A percentile compares a stretch with the other conserved stretches of the same genome.
Conservation (phyloP, 768 basidiomycete species). For the Albatrellus ellisii region DNA sequence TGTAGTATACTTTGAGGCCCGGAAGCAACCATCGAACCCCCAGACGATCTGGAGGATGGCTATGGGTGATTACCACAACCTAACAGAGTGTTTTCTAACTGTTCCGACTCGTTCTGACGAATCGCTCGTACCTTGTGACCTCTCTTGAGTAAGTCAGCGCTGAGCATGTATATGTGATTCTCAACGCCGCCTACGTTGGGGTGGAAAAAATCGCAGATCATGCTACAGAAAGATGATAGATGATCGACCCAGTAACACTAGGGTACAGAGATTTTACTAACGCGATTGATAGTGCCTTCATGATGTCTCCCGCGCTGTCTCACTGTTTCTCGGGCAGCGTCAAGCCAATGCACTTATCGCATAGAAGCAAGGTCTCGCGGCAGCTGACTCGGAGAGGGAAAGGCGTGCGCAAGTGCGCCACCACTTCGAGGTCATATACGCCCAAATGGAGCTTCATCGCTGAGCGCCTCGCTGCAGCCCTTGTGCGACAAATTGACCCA, state of each 20-base stretch:
- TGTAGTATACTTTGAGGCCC: conserved; percentile 85
- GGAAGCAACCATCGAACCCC: conserved; percentile 86
- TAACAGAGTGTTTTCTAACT: conserved; percentile 17
- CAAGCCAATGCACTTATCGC: too few species aligned
- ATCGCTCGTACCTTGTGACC: conserved; percentile 64
- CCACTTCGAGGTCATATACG: too few species aligned
- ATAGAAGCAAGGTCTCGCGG: too few species aligned
- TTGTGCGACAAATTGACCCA: too few species aligned
- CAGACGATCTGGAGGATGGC: conserved; percentile 72
- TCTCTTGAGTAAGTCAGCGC: conserved; percentile 62
- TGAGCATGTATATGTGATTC: conserved; percentile 90
- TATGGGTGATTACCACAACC: conserved; percentile 94
- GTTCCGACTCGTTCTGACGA: background rate
- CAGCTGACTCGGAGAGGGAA: too few species aligned
- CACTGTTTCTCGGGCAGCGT: too few species aligned
- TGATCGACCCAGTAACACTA: background rate
- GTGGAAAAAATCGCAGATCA: conserved; percentile 96
- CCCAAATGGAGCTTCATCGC: too few species aligned
- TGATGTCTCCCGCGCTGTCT: too few species aligned
- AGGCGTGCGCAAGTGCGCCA: too few species aligned
- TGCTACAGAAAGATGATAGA: conserved; percentile 34
- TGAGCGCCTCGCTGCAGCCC: too few species aligned
- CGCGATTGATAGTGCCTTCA: conserved; percentile 1
- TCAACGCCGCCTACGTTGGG: conserved; percentile 93
- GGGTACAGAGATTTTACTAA: background rate